These are phyloP conservation scores for Fermentozyma sake DNA, from an alignment of 1,139 yeast species.

Conservation along the genomic window DNA sequence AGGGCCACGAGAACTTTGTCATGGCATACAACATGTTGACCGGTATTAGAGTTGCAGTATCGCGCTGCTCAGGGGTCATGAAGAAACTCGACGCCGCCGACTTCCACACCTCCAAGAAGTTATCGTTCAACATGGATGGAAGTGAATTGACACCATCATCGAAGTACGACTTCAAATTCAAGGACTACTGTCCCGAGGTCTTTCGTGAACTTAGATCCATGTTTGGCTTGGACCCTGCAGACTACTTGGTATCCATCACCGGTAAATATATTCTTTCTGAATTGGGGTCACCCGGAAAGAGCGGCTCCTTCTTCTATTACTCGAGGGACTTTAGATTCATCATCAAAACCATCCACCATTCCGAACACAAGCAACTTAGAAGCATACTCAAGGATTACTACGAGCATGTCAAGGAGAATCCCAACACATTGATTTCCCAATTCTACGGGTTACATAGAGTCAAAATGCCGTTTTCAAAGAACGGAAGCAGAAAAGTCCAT, in stretches of 20 bases:
- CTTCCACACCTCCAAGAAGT: constrained; percentile 66
- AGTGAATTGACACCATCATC: constrained; percentile 90
- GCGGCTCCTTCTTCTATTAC: constrained; percentile 93
- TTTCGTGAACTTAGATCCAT: constrained; percentile 76
- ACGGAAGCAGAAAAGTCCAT: constrained; percentile 73
- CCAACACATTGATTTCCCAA: constrained; percentile 86
- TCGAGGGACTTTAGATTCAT: constrained; percentile 91
- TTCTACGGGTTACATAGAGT: constrained; percentile 94
- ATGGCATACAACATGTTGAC: constrained; percentile 97
- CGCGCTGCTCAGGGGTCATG: constrained; percentile 85
- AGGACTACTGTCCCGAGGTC: constrained; percentile 94
- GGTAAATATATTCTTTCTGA: constrained; percentile 91
- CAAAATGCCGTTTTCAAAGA: constrained; percentile 63
- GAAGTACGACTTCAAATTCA: constrained; percentile 92
- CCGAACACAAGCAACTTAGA: constrained; percentile 84
- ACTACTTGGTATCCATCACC: constrained; percentile 85
- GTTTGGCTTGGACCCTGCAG: constrained; percentile 93
- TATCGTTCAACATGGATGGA: constrained; percentile 84
- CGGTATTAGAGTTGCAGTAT: constrained; percentile 92
- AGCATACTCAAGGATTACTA: constrained; percentile 73
- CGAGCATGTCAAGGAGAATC: constrained; percentile 74
- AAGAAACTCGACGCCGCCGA: constrained; percentile 66
- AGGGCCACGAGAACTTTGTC: constrained; percentile 89
- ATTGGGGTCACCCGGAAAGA: constrained; percentile 93
- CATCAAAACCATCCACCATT: constrained; percentile 90